Percentiles rank a stretch among this genome's conserved stretches.
Evolutionary conservation across 371 early-diverging fungal genomes (phyloP).

Genomic region (Gilbertella persicaria): DNA sequence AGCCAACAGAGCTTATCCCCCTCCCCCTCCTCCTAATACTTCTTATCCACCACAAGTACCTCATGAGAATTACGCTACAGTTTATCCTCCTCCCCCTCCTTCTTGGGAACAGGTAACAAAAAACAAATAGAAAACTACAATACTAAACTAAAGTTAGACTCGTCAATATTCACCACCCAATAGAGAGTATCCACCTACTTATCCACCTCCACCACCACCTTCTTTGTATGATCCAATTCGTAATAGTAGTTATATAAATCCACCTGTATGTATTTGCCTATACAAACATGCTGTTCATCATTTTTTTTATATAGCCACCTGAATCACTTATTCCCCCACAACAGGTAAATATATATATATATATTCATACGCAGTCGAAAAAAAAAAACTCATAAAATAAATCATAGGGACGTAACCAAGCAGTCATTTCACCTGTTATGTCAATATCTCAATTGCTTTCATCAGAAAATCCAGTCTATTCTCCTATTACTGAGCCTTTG

Average conservation of each 20-base stretch:
- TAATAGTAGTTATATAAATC: neutral
- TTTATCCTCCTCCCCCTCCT: slow-evolving; percentile 2
- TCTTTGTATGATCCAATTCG: slow-evolving; percentile 25
- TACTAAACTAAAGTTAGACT: neutral
- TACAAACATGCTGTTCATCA: neutral
- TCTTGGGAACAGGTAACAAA: slow-evolving; percentile 13
- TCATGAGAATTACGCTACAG: slow-evolving; percentile 3
- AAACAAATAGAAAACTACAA: neutral
- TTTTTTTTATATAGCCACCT: neutral
- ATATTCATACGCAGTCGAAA: no score
- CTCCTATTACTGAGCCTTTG: slow-evolving; percentile 1
- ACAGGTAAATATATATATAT: slow-evolving; percentile 2
- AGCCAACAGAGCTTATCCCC: slow-evolving; percentile 4
- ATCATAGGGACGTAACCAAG: slow-evolving; percentile 10
- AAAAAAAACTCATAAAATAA: neutral
- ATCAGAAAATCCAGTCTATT: slow-evolving; percentile 17
- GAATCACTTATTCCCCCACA: slow-evolving; percentile 18
- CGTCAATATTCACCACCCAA: slow-evolving; percentile 1
- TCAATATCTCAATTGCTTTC: slow-evolving; percentile 50
- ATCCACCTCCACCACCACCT: neutral
- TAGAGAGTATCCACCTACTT: slow-evolving; percentile 7
- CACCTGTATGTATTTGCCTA: slow-evolving; percentile 1
- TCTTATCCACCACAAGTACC: neutral
- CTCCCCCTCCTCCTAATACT: neutral
- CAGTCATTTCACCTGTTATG: slow-evolving; percentile 41